Percentiles rank a stretch among this genome's conserved stretches.
phyloP scores from a whole-genome alignment of 805 yeast genomes.

The Torulaspora franciscae region DNA sequence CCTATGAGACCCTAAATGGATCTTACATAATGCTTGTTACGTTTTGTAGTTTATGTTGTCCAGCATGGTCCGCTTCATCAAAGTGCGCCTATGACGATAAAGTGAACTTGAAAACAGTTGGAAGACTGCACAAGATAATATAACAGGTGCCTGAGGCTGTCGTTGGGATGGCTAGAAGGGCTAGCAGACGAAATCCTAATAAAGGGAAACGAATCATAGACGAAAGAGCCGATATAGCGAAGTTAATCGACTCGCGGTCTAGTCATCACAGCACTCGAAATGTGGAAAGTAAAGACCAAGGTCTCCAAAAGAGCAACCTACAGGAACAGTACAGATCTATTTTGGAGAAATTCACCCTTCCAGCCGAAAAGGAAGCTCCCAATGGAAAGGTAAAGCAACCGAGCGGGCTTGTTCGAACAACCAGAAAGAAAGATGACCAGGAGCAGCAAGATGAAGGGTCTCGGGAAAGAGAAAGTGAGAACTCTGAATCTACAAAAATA shows the following conservation, averaged over 20 bases:
- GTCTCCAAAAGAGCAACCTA: background rate
- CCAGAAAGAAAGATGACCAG: background rate
- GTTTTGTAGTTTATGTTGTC: background rate
- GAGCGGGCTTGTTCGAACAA: background rate
- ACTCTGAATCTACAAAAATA: constrained; percentile 28
- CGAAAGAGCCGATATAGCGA: constrained; percentile 8
- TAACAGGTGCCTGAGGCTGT: no score
- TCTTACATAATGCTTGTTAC: background rate
- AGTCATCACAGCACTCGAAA: background rate
- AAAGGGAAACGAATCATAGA: constrained; percentile 1
- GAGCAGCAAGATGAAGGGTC: background rate
- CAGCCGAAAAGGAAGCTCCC: background rate
- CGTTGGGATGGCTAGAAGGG: constrained; percentile 13
- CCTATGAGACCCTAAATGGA: background rate
- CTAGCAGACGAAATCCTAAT: constrained; percentile 6
- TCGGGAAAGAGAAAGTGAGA: constrained; percentile 17
- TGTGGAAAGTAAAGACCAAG: background rate
- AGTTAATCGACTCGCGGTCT: constrained; percentile 9
- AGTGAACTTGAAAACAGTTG: background rate
- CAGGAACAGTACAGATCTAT: constrained; percentile 1
- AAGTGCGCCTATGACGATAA: background rate
- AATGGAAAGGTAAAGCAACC: background rate
- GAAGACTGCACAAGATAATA: background rate
- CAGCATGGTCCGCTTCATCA: background rate
- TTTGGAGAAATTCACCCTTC: background rate